Conservation (phyloP, 345 rosid genomes). For the Aegle marmelos region DNA sequence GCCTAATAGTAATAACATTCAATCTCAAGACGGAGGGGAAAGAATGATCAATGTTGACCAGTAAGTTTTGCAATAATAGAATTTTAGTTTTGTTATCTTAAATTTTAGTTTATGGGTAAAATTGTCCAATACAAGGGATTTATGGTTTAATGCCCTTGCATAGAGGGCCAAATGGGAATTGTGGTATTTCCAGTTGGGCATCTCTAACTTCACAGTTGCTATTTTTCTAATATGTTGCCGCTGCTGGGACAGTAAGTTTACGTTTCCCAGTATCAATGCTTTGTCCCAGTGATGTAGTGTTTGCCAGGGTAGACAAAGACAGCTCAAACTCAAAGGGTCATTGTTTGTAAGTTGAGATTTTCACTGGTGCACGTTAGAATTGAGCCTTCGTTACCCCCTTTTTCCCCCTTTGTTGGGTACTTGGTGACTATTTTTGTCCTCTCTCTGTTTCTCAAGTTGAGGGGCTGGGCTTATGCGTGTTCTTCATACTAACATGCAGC, state of each 20-base stretch:
- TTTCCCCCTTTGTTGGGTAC: not conserved
- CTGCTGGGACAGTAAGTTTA: not conserved
- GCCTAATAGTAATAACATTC: conserved; percentile 4
- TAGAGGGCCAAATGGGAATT: not conserved
- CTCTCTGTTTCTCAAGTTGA: conserved; percentile 37
- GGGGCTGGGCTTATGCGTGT: conserved; percentile 13
- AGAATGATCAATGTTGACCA: conserved; percentile 56
- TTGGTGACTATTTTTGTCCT: conserved; percentile 27
- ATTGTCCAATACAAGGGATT: not conserved
- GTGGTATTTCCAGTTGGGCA: not conserved
- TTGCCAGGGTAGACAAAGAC: conserved; percentile 23
- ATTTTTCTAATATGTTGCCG: not conserved
- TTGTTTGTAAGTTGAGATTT: conserved; percentile 9
- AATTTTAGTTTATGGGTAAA: not conserved
- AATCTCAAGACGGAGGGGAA: conserved; percentile 29
- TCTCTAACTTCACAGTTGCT: too few species aligned
- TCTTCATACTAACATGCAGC: conserved; percentile 12
- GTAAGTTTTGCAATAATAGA: conserved; percentile 38
- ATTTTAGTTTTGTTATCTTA: not conserved
- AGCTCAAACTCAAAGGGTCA: conserved; percentile 2
- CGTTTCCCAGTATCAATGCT: not conserved
- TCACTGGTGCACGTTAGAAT: conserved; percentile 19
- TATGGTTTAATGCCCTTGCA: not conserved
- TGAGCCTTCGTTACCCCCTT: too few species aligned
- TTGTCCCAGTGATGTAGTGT: conserved; percentile 10